Conservation (phyloP, 129 eudicot genomes). For the Centaurea solstitialis region DNA sequence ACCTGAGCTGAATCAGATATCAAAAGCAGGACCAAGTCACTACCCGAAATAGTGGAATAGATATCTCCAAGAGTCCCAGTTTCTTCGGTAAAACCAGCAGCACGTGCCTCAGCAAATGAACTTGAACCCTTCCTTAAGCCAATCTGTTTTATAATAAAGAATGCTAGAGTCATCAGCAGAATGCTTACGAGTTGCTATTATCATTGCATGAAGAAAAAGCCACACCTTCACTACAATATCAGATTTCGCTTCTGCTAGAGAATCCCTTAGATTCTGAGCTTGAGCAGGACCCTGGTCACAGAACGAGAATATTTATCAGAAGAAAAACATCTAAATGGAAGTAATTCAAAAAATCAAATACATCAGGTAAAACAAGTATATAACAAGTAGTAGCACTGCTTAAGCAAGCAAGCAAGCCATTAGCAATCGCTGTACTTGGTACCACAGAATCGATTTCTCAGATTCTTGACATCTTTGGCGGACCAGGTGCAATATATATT, state of each 20-base stretch:
- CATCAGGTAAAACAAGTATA: background rate
- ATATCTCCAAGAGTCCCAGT: conserved; percentile 78
- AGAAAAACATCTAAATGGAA: background rate
- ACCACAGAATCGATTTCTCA: background rate
- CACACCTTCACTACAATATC: conserved; percentile 60
- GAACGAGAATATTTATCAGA: background rate
- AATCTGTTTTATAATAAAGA: conserved; percentile 38
- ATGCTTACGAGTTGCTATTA: background rate
- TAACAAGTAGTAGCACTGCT: background rate
- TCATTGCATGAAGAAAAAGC: background rate
- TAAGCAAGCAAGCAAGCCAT: background rate
- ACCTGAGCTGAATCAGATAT: conserved; percentile 93
- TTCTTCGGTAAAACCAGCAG: conserved; percentile 79
- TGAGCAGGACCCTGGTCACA: conserved; percentile 61
- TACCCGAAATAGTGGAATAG: conserved; percentile 61
- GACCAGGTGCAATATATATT: background rate
- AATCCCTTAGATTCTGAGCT: conserved; percentile 68
- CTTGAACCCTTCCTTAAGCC: conserved; percentile 83
- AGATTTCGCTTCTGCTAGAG: conserved; percentile 54
- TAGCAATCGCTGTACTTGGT: background rate
- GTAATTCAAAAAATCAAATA: background rate
- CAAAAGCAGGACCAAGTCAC: conserved; percentile 77
- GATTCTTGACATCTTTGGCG: background rate
- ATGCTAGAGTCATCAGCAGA: background rate
- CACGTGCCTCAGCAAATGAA: conserved; percentile 77